Conservation (phyloP, 2,329 filamentous ascomycete species). For the Cladosporium sp. region DNA sequence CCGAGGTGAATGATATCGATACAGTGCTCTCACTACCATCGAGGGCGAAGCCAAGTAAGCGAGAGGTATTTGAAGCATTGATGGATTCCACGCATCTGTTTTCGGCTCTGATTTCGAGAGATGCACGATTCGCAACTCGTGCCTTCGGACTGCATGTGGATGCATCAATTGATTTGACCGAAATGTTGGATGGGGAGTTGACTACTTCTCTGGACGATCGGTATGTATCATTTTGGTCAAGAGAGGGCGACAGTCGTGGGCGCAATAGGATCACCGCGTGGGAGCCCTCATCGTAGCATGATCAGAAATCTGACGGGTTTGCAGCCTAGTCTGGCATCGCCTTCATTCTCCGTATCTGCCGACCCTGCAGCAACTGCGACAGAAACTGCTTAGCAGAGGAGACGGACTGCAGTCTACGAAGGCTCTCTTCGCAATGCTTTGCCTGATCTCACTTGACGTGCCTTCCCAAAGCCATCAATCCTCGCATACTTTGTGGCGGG, state of each 20-base stretch:
- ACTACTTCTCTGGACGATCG: neutral
- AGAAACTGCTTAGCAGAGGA: neutral
- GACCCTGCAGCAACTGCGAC: slow-evolving; percentile 3
- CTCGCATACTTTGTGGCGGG: neutral
- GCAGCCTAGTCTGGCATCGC: slow-evolving; percentile 14
- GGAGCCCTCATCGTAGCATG: too few relatives aligned
- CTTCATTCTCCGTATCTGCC: slow-evolving; percentile 13
- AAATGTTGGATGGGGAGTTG: neutral
- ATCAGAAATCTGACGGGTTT: neutral
- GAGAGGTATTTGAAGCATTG: slow-evolving; percentile 11
- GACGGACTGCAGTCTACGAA: neutral
- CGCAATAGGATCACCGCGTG: too few relatives aligned
- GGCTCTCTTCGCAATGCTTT: slow-evolving; percentile 6
- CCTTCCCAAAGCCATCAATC: neutral
- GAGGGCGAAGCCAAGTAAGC: neutral
- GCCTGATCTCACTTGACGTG: slow-evolving; percentile 10
- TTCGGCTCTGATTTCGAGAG: slow-evolving; percentile 9
- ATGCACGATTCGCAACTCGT: slow-evolving; percentile 1
- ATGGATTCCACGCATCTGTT: slow-evolving; percentile 9
- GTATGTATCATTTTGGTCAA: neutral
- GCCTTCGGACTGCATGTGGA: neutral
- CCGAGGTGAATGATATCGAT: slow-evolving; percentile 1
- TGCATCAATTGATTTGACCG: neutral
- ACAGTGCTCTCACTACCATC: neutral
- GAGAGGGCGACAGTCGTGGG: too few relatives aligned